Base-by-base conservation (phyloP, 2,329 filamentous ascomycete species). In the Periglandula ipomoeae region DNA sequence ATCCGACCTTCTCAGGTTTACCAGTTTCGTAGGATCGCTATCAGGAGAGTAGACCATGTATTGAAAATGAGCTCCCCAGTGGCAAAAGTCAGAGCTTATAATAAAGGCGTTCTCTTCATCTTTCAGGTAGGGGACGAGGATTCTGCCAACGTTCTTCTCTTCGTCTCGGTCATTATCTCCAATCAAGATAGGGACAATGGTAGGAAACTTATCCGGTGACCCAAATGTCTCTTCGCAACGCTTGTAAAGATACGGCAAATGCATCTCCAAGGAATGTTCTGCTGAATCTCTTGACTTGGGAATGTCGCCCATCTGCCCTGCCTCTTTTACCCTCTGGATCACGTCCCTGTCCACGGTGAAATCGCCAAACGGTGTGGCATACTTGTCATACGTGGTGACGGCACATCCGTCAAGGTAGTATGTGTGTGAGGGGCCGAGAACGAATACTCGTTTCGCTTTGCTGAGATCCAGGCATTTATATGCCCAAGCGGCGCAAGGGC, bases 251-350 rank as follows among this genome's bases (percentile, higher is more conserved):
- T 94, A 96, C 0, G 93, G 91, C 8, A 97, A 75, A 58, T 98
- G 93, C 85, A 98, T 95, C 71, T 98, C 93, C 2, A 97, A 77
- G 46, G 88, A 95, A 67, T 98, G 93, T 67, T 98, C 93, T 5
- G 79, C 76, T 53, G 89, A 79, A 60, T 98, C 93, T 5, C 81
- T 73, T 4, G 70, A 59, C 17, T 65, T 67, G 2, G 77, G 79
- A 72, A 96, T 93, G 46, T 75, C 70, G 17, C 53, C 49, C 55
- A 72, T 64, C 1, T 47, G 44, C 1, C 55, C 55, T 0, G 56
- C 62, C 2, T 65, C 59, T 46, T 72, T 61, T 17, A 88, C 67
- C 52, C 73, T 62, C 34, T 70, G 58, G 1, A 79, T 73, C 1
- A 77, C 74, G 4, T 70, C 67, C 7, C 62, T 69, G 61, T 94